Evolutionary conservation across 257 asterid species (phyloP).

Genomic region (Fraxinus anomala): DNA sequence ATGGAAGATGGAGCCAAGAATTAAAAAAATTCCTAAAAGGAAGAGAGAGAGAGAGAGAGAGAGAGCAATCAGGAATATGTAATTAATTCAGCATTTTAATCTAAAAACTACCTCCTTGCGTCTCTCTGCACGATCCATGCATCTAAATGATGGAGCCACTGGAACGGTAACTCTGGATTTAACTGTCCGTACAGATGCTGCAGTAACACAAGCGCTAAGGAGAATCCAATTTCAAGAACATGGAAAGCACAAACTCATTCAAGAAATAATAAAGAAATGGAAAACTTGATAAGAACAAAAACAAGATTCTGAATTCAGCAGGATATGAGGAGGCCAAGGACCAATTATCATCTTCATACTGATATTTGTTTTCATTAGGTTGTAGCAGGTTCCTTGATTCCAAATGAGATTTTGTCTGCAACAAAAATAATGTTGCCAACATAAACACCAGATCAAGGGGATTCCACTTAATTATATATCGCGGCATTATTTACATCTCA

Average conservation of each 20-base stretch:
- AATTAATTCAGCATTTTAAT: slow-evolving; percentile 20
- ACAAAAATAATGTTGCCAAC: background rate
- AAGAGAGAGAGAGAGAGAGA: background rate
- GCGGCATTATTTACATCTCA: background rate
- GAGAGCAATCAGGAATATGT: background rate
- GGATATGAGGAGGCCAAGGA: slow-evolving; percentile 12
- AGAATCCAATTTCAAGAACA: slow-evolving; percentile 15
- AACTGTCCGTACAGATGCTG: slow-evolving; percentile 73
- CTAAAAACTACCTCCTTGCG: slow-evolving; percentile 68
- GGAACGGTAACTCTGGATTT: slow-evolving; percentile 80
- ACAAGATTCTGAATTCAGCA: background rate
- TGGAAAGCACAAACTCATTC: background rate
- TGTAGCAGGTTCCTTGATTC: background rate
- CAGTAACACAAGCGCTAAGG: slow-evolving; percentile 55
- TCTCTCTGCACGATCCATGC: slow-evolving; percentile 61
- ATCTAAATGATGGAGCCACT: slow-evolving; percentile 64
- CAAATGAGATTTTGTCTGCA: background rate
- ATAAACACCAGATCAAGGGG: background rate
- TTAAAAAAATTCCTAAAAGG: slow-evolving; percentile 4
- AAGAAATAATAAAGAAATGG: background rate
- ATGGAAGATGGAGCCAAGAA: background rate
- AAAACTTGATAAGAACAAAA: background rate
- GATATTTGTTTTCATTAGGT: slow-evolving; percentile 1
- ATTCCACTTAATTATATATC: background rate
- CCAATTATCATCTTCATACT: slow-evolving; percentile 3